phyloP scores from a whole-genome alignment of 1,284 basidiomycete species.

The Acaromyces ingoldii region DNA sequence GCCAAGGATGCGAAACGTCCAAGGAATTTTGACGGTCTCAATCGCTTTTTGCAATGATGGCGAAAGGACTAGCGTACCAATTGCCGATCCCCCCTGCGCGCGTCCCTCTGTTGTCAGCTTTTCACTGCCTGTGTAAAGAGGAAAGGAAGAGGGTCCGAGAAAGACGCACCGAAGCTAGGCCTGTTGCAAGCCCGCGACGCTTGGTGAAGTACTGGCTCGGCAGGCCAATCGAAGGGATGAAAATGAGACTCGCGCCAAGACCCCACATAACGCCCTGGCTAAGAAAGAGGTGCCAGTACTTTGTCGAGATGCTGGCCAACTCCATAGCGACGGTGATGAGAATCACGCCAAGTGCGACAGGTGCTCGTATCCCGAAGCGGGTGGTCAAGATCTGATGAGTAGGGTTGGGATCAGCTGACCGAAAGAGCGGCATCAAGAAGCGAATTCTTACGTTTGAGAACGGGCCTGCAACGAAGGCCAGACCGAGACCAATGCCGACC shows the following conservation, averaged over 20 bases:
- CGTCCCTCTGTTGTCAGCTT: no score
- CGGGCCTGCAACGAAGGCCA: not conserved
- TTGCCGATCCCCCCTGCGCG: not conserved
- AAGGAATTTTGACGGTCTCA: not conserved
- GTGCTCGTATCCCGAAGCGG: not conserved
- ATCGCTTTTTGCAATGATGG: not conserved
- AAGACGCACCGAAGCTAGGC: no score
- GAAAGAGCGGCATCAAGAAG: not conserved
- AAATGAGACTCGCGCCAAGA: constrained; percentile 2
- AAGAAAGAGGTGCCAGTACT: constrained; percentile 7
- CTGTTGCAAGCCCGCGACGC: constrained; percentile 1
- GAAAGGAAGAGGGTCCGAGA: no score
- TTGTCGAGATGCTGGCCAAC: constrained; percentile 7
- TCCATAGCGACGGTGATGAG: not conserved
- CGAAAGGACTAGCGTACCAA: not conserved
- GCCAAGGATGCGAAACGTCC: not conserved
- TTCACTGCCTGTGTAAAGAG: no score
- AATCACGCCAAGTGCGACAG: constrained; percentile 3
- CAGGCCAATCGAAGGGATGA: constrained; percentile 5
- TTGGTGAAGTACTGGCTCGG: constrained; percentile 4
- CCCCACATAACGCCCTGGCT: constrained; percentile 6
- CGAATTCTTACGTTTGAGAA: no score
- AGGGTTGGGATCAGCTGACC: not conserved
- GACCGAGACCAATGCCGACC: not conserved
- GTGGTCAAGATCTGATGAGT: not conserved